A percentile compares a stretch with the other conserved stretches of the same genome.
These are phyloP conservation scores for Mycosphaerella arachidis DNA, from an alignment of 2,329 filamentous ascomycete genomes.

Conservation along the genomic window DNA sequence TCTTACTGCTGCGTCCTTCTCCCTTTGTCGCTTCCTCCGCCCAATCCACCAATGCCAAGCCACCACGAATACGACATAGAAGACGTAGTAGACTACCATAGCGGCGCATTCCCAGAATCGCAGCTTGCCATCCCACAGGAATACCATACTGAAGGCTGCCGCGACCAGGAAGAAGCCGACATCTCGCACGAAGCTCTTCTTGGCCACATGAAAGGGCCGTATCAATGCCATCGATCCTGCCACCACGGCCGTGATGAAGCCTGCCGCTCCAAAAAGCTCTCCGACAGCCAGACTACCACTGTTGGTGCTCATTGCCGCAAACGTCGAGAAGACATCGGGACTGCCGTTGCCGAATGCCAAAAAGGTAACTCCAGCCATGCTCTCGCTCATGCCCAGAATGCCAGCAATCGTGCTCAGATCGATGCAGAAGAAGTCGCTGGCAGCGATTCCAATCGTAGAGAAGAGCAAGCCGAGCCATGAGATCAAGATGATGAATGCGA, in stretches of 20 bases:
- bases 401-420: constrained; percentile 90
- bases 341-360: constrained; percentile 96
- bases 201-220: constrained; percentile 87
- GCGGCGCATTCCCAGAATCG: constrained; percentile 81
- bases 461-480: constrained; percentile 86
- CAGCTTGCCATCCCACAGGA: constrained; percentile 78
- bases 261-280: constrained; percentile 88
- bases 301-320: constrained; percentile 94
- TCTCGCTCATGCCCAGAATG: constrained; percentile 89
- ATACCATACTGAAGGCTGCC: constrained; percentile 78
- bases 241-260: constrained; percentile 94
- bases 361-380: constrained; percentile 91
- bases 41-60: constrained; percentile 84
- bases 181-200: constrained; percentile 85
- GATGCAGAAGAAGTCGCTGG: constrained; percentile 97
- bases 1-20: constrained; percentile 66
- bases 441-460: constrained; percentile 93
- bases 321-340: constrained; percentile 96
- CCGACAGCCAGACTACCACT: constrained; percentile 96
- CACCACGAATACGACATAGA: constrained; percentile 86
- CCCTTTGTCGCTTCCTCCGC: constrained; percentile 56
- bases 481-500: constrained; percentile 75
- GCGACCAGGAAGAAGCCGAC: constrained; percentile 88
- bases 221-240: constrained; percentile 96
- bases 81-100: constrained; percentile 88